Conservation (phyloP, 2,329 filamentous ascomycete genomes). For the Fusarium ramigenum region DNA sequence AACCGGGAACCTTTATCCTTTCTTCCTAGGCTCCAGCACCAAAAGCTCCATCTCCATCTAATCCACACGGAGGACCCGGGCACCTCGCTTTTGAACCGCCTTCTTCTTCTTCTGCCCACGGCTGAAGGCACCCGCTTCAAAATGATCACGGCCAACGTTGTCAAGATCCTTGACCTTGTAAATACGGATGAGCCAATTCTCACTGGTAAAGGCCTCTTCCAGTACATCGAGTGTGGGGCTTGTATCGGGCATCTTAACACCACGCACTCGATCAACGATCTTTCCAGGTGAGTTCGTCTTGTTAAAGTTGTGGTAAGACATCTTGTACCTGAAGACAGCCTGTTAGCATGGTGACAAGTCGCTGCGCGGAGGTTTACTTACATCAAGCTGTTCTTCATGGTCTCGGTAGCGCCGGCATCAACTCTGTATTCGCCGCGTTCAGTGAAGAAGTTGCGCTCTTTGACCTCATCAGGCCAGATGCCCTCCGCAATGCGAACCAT, state of each 20-base stretch:
- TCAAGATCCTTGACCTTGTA: constrained; percentile 99
- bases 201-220: constrained; percentile 97
- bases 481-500: constrained; percentile 99
- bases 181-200: constrained; percentile 99
- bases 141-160: constrained; percentile 91
- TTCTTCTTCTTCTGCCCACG: constrained; percentile 88
- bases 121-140: constrained; percentile 73
- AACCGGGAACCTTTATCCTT: constrained; percentile 33
- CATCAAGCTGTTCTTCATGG: constrained; percentile 99
- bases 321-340: constrained; percentile 84
- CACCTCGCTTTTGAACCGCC: constrained; percentile 74
- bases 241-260: constrained; percentile 80
- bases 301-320: constrained; percentile 99
- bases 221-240: constrained; percentile 87
- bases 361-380: constrained; percentile 59
- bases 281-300: constrained; percentile 91
- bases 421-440: constrained; percentile 92
- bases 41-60: constrained; percentile 51
- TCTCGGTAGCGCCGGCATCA: constrained; percentile 90
- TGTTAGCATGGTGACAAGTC: constrained; percentile 16
- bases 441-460: constrained; percentile 97
- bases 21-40: constrained; percentile 19
- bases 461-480: constrained; percentile 99
- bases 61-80: constrained; percentile 76
- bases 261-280: constrained; percentile 88